These are phyloP conservation scores for Phytophthora pseudosyringae DNA, from an alignment of 352 stramenopile genomes.

Conservation along the genomic window DNA sequence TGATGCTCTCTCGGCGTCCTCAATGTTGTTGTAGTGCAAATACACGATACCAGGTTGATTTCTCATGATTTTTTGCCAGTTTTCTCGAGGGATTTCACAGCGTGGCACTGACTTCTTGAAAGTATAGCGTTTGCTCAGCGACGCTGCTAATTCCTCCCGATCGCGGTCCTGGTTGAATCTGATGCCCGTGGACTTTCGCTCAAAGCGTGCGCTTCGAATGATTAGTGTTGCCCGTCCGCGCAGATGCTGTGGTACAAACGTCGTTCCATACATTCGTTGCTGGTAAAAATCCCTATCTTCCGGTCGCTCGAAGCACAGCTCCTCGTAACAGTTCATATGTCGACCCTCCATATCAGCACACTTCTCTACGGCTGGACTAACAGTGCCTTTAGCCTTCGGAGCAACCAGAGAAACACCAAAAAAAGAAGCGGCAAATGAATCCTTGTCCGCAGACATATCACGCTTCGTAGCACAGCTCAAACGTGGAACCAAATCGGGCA, in stretches of 20 bases:
- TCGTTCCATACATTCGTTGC: conserved; percentile 56
- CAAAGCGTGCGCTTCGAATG: conserved; percentile 42
- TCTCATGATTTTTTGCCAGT: conserved; percentile 52
- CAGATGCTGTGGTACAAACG: conserved; percentile 50
- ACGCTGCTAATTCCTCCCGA: conserved; percentile 49
- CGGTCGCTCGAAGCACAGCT: conserved; percentile 37
- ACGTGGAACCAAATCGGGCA: conserved; percentile 27
- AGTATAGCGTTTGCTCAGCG: conserved; percentile 51
- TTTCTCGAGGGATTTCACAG: conserved; percentile 56
- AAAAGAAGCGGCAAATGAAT: conserved; percentile 22
- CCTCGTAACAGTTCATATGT: conserved; percentile 43
- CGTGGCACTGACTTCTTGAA: conserved; percentile 54
- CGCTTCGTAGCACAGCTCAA: conserved; percentile 24
- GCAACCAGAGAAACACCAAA: conserved; percentile 29
- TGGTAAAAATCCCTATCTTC: conserved; percentile 56
- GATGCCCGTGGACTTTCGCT: conserved; percentile 61
- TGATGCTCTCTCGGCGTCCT: conserved; percentile 47
- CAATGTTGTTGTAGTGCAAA: conserved; percentile 55
- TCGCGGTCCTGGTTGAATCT: conserved; percentile 61
- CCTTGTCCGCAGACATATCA: conserved; percentile 22
- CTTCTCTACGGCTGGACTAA: background rate
- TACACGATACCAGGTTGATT: conserved; percentile 37
- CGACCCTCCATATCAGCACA: background rate
- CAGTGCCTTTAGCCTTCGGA: conserved; percentile 20
- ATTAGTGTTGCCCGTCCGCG: conserved; percentile 44